Evolutionary conservation across 495 filamentous ascomycete species (phyloP), one percentile per base, ranked within the genome.

Genomic region (Parathielavia hyrcaniae): DNA sequence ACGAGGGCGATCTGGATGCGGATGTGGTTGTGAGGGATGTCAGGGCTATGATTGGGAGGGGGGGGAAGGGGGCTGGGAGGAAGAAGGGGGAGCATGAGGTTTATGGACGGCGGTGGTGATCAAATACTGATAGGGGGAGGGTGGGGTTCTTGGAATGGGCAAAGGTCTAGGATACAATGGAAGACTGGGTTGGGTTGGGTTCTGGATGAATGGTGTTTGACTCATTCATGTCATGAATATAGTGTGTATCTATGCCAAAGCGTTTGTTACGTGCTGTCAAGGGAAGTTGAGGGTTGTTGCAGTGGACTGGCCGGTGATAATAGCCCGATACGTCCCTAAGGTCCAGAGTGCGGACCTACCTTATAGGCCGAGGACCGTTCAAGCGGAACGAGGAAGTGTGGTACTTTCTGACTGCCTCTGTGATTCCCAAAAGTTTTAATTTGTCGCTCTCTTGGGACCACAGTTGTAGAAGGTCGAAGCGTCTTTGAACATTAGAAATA

Each of bases 51-150:
- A 20, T 51, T 13, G 26, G 44, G 16, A n/a, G 26, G 35, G 44
- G 34, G 20, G 22, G 30, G 23, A 49, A 36, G 45, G 54, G 23
- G 36, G 51, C 22, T 57, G 59, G 61, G 54, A 19, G 49, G 59
- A 58, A 30, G 53, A 67, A 61, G 61, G 57, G 59, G 59, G 69
- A 72, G 53, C 65, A 68, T 60, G 61, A 65, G 47, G 58, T 74
- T 55, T 75, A 67, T 62, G 74, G 74, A 20, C 60, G 73, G 22
- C 30, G 74, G 58, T 76, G 74, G 74, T 76, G 48, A 67, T 11
- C 17, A 19, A 45, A 22, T 13, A 39, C 19, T 26, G 23, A 19
- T 11, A 39, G 30, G 32, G 34, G 23, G 46, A 38, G 23, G 23
- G 17, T 32, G 16, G 32, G 46, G 30, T n/a, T n/a, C n/a, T n/a